Conservation (phyloP, 2,329 filamentous ascomycete species). For the Elsinoe batatas region DNA sequence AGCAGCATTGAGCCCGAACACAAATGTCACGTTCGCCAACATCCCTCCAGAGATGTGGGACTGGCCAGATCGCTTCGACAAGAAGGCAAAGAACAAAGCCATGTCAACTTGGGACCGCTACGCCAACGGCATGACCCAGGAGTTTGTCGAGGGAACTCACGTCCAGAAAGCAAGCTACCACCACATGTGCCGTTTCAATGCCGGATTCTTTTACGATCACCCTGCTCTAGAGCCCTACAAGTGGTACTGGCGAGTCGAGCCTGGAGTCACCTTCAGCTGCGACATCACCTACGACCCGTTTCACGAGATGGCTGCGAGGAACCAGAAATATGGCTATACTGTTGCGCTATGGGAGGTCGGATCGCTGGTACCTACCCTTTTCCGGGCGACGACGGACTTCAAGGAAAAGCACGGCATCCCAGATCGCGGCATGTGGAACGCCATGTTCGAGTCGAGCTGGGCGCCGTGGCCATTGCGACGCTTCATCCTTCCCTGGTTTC, state of each 20-base stretch:
- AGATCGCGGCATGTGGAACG: conserved; percentile 14
- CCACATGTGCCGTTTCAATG: conserved; percentile 34
- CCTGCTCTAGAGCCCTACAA: conserved; percentile 39
- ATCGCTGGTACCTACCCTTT: conserved; percentile 36
- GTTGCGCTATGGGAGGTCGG: conserved; percentile 40
- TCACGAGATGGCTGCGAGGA: conserved; percentile 26
- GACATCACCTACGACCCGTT: conserved; percentile 35
- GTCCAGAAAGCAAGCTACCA: conserved; percentile 24
- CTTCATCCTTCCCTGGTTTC: conserved; percentile 30
- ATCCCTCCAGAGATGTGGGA: conserved; percentile 35
- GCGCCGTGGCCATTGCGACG: conserved; percentile 27
- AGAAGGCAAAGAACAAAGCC: not conserved
- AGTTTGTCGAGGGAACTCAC: conserved; percentile 14
- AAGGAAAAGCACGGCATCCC: conserved; percentile 31
- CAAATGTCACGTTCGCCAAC: conserved; percentile 31
- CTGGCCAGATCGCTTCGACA: conserved; percentile 28
- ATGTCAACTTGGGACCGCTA: conserved; percentile 7
- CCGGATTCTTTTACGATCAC: conserved; percentile 32
- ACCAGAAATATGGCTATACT: conserved; percentile 41
- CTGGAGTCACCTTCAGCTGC: conserved; percentile 48
- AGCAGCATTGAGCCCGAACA: conserved; percentile 17
- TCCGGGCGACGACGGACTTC: conserved; percentile 39
- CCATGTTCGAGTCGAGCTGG: conserved; percentile 15
- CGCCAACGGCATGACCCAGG: not conserved
- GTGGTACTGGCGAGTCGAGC: conserved; percentile 53